Conservation (phyloP, 169 alveolate genomes). For the Perkinsus marinus region DNA sequence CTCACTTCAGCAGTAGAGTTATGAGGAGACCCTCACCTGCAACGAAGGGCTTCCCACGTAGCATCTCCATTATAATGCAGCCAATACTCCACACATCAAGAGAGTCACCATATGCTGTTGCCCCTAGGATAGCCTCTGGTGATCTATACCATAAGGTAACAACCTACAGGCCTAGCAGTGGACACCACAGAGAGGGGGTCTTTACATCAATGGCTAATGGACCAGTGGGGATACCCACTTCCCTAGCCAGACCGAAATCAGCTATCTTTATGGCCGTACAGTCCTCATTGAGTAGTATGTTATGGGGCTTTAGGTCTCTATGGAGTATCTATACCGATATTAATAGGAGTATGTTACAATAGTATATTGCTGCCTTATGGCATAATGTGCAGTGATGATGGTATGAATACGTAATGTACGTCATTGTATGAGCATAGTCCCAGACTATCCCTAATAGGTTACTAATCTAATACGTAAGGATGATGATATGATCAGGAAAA, state of each 20-base stretch:
- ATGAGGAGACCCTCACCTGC: constrained; percentile 39
- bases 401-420: too few species aligned
- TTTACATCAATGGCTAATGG: constrained; percentile 37
- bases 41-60: constrained; percentile 39
- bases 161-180: constrained; percentile 18
- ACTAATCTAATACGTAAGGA: neutral
- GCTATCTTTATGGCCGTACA: constrained; percentile 46
- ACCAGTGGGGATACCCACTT: constrained; percentile 38
- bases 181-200: neutral
- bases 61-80: constrained; percentile 25
- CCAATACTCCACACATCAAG: constrained; percentile 49
- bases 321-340: constrained; percentile 36
- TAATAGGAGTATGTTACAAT: neutral
- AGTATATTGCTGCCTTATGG: neutral
- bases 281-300: constrained; percentile 48
- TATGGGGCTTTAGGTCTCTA: constrained; percentile 56
- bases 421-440: too few species aligned
- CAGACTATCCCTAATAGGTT: too few species aligned
- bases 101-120: constrained; percentile 29
- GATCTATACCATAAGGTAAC: constrained; percentile 48
- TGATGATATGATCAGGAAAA: neutral
- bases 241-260: constrained; percentile 65
- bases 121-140: constrained; percentile 45
- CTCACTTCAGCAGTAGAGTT: neutral
- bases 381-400: too few species aligned